Evolutionary conservation across 768 basidiomycete species (phyloP), one percentile per base, ranked within the genome.

Genomic region (Tulasnella calospora): DNA sequence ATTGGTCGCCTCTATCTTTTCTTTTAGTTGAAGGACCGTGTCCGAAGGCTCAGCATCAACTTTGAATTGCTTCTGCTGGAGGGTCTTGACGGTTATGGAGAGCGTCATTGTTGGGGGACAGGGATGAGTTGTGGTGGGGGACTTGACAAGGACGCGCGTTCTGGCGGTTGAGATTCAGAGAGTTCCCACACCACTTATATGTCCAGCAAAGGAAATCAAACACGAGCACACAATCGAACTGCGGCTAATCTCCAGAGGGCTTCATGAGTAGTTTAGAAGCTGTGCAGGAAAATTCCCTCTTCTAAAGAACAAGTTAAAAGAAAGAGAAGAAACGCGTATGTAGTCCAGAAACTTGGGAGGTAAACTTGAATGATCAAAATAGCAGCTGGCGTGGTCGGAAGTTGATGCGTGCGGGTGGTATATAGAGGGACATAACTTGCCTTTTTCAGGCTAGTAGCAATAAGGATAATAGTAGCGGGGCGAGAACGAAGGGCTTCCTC

Each of bases 31-130:
- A 21, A 85, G 91, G 69, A 99, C 88, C 41, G 94, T 93, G 73
- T 96, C 92, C 44, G 87, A 83, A 30, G 86, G 87, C 73, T 95
- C 94, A 9, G 90, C 91, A 81, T 96, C 95, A 86, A 94, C 92
- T 83, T 91, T 89, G 86, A 95, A 96, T 81, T 93, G 89, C 87
- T 96, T 96, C 84, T 97, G 94, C 85, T 95, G 92, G 19, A 96
- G 89, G 0, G 96, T 98, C 87, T 98, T 99, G 83, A 99, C 87
- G 36, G 95, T 97, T 85, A 99, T 72, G 13, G 77, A 70, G 36
- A 78, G 36, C 27, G 75, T 76, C 75, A 76, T 76, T 30, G 57
- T 67, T 67, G 75, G 47, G 33, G 27, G 57, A 35, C 17, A 12
- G 35, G 75, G 35, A 38, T 57, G 57, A 55, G 35, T 27, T 33